Evolutionary conservation across 768 basidiomycete genomes (phyloP), one percentile per base, ranked within the genome.

Genomic region (Leucocoprinus sp.): DNA sequence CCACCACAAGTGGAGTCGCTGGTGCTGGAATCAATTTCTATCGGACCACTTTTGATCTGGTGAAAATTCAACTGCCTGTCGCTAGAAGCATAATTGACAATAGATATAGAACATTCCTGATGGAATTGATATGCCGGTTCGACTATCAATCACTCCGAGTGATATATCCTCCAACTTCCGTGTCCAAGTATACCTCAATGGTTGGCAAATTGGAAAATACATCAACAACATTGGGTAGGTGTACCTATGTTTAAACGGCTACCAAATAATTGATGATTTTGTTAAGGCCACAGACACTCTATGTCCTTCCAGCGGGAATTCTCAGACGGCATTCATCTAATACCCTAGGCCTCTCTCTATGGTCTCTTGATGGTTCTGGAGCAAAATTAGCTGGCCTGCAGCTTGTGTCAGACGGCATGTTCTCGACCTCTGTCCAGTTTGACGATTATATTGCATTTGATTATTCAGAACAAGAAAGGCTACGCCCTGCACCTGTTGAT

Each of bases 21-120:
- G 88, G 88, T 17, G 73, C 88, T 22, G 89, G 88, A 22, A 73
- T 67, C 51, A 51, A 63, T 5, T 90, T 90, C 66, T 91, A 89
- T 58, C 72, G 84, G 18, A 80, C 85, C 7, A 82, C 76, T 0
- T 84, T 92, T 50, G 49, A 63, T 48, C 50, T 69, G 49, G 68
- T 71, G 46, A 6, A 60, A 26, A 11, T 29, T 35, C 14, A 18
- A 8, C 7, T 19, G 4, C 18, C 21, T 40, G 36, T 17, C 8
- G 2, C 8, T 14, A 9, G 3, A 8, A 9, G 19, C 22, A 34
- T 14, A 26, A 41, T 4, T 51, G 14, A 29, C 8, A n/a, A 14
- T n/a, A 14, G 31, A 4, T 12, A 4, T 31, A 71, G 69, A 54
- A 56, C 35, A 50, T 73, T 11, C 68, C 70, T 5, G 55, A 55